These are phyloP conservation scores for Martiniozyma asiatica DNA, from an alignment of 1,139 yeast genomes.

Conservation along the genomic window DNA sequence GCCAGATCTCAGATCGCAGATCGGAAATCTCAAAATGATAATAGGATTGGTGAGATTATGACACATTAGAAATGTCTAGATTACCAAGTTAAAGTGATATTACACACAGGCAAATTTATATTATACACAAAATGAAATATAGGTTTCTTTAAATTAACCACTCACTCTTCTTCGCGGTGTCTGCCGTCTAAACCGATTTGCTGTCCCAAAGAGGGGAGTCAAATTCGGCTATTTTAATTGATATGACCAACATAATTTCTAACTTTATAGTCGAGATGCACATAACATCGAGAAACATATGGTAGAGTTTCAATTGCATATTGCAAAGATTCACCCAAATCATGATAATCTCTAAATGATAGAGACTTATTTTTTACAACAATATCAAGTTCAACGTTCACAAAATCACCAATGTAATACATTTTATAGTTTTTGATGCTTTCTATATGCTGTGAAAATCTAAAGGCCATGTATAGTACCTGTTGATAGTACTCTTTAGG, in stretches of 20 bases:
- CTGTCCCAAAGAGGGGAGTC: not conserved
- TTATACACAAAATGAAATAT: too few species aligned
- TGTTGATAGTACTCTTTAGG: slow-evolving; percentile 51
- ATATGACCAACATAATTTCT: slow-evolving; percentile 42
- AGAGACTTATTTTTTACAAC: slow-evolving; percentile 41
- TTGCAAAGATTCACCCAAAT: slow-evolving; percentile 70
- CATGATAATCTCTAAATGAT: slow-evolving; percentile 59
- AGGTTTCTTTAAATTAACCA: too few species aligned
- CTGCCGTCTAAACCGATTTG: slow-evolving; percentile 1
- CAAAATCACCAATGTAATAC: slow-evolving; percentile 68
- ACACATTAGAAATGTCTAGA: too few species aligned
- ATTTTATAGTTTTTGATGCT: slow-evolving; percentile 58
- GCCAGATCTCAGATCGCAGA: too few species aligned
- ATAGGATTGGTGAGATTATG: too few species aligned
- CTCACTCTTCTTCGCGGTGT: not conserved
- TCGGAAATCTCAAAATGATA: too few species aligned
- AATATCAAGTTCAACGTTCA: slow-evolving; percentile 68
- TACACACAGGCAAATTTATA: too few species aligned
- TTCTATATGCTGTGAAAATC: slow-evolving; percentile 59
- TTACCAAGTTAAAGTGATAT: too few species aligned
- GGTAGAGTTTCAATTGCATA: slow-evolving; percentile 71
- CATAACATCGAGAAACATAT: slow-evolving; percentile 69
- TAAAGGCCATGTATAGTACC: slow-evolving; percentile 50
- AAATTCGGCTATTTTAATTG: not conserved
- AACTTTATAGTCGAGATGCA: slow-evolving; percentile 62